Base-by-base conservation (phyloP, 2,329 filamentous ascomycete genomes). In the Trichoderma koningii region DNA sequence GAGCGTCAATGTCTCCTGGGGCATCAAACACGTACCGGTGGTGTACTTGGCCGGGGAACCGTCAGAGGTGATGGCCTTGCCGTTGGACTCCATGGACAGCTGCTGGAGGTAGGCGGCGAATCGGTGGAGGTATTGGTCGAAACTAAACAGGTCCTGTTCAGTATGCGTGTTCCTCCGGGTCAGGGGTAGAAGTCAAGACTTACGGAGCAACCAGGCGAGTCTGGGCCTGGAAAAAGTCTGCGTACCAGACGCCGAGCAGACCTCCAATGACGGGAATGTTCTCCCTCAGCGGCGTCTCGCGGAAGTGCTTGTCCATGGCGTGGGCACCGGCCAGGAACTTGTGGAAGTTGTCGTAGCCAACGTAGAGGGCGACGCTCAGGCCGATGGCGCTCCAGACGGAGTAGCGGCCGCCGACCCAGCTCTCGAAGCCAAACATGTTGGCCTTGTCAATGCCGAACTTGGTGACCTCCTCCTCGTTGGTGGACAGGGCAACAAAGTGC, bases 391-490 rank as follows among this genome's bases (percentile, higher is more conserved):
- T 97, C 95, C 95, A 99, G 71, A 99, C 95, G 67, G 93, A 97
- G 87, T 99, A 99, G 67, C 95, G 91, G 65, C 95, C 95, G 77
- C 95, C 95, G 60, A 98, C 94, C 95, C 95, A 99, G 80, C 91
- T 96, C 80, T 94, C 93, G 77, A 99, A 99, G 73, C 93, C 93
- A 76, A 99, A 99, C 95, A 99, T 99, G 86, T 98, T 99, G 86
- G 94, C 94, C 81, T 89, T 89, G 82, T 98, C 94, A 74, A 99
- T 99, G 70, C 95, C 95, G 74, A 99, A 99, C 85, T 98, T 98
- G 81, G 91, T 93, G 68, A 99, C 95, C 82, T 98, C 94, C 62
- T 83, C 78, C 81, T 94, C 91, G 81, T 99, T 99, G 78, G 95
- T 99, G 56, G 95, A 98, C 61, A 99, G 87, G 52, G 95, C 95